Conservation (phyloP, 306 rosid genomes). For the Rosa persica region DNA sequence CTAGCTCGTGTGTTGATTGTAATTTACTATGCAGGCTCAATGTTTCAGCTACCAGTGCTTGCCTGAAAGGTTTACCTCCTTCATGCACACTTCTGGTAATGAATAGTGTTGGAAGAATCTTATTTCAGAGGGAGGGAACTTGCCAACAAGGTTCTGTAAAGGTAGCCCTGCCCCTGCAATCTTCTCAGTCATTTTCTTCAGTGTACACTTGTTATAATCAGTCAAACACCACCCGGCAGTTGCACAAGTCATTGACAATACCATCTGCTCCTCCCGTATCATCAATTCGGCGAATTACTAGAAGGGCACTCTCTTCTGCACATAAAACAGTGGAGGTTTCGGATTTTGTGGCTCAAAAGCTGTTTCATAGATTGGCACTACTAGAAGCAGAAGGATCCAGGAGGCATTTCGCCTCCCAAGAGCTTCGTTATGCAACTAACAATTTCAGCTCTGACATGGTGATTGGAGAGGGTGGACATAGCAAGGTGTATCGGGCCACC, state of each 20-base stretch:
- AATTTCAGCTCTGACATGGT: slow-evolving; percentile 36
- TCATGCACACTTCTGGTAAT: slow-evolving; percentile 47
- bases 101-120: slow-evolving; percentile 35
- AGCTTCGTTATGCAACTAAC: slow-evolving; percentile 36
- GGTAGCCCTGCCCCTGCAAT: slow-evolving; percentile 26
- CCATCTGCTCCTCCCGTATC: slow-evolving; percentile 20
- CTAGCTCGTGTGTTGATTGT: slow-evolving; percentile 12
- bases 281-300: neutral
- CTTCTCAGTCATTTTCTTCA: slow-evolving; percentile 26
- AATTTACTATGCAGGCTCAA: slow-evolving; percentile 33
- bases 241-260: slow-evolving; percentile 32
- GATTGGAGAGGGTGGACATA: slow-evolving; percentile 45
- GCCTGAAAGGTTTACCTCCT: slow-evolving; percentile 44
- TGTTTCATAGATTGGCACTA: slow-evolving; percentile 29
- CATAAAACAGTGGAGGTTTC: slow-evolving; percentile 18
- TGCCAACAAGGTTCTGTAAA: slow-evolving; percentile 42
- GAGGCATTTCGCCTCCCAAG: slow-evolving; percentile 33
- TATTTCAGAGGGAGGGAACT: slow-evolving; percentile 39
- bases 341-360: slow-evolving; percentile 18
- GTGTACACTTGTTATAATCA: slow-evolving; percentile 2
- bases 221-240: slow-evolving; percentile 3
- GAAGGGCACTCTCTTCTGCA: slow-evolving; percentile 13
- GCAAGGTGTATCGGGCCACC: slow-evolving; percentile 38
- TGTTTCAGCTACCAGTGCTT: slow-evolving; percentile 24
- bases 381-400: slow-evolving; percentile 29